A percentile compares a stretch with the other conserved stretches of the same genome.
These are phyloP conservation scores for Euphorbia pulcherrima DNA, from an alignment of 345 rosid species.

Conservation along the genomic window DNA sequence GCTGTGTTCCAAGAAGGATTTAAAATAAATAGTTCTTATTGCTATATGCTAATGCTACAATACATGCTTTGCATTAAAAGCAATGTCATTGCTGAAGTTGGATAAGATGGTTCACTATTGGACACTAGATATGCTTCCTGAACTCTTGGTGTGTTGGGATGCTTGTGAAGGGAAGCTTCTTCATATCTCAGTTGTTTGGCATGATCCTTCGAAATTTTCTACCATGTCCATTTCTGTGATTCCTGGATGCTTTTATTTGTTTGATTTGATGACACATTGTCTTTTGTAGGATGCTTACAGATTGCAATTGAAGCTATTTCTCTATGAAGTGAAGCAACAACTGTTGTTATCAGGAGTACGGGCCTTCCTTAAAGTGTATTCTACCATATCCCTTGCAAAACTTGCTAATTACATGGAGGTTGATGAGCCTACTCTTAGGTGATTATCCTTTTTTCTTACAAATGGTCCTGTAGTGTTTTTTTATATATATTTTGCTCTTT, in stretches of 20 bases:
- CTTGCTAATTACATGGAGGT: slow-evolving; percentile 93
- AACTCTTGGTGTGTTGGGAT: not conserved
- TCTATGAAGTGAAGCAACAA: slow-evolving; percentile 93
- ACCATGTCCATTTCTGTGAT: not conserved
- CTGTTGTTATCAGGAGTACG: slow-evolving; percentile 75
- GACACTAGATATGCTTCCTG: not conserved
- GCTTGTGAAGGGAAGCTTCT: not conserved
- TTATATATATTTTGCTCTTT: too few relatives aligned
- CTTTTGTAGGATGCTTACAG: slow-evolving; percentile 82
- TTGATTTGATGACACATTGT: not conserved
- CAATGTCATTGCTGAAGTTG: not conserved
- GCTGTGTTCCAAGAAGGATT: not conserved
- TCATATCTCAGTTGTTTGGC: not conserved
- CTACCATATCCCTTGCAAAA: slow-evolving; percentile 76
- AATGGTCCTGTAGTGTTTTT: not conserved
- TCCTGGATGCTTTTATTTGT: not conserved
- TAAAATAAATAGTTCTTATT: not conserved
- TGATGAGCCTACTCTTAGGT: slow-evolving; percentile 89
- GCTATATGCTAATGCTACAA: not conserved
- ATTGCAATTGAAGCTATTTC: slow-evolving; percentile 88
- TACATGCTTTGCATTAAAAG: not conserved
- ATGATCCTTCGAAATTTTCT: not conserved
- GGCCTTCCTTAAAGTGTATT: slow-evolving; percentile 82
- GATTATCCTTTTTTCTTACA: not conserved
- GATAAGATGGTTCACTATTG: not conserved